Base-by-base conservation (phyloP, 805 yeast species). In the Yamadazyma endophytica region DNA sequence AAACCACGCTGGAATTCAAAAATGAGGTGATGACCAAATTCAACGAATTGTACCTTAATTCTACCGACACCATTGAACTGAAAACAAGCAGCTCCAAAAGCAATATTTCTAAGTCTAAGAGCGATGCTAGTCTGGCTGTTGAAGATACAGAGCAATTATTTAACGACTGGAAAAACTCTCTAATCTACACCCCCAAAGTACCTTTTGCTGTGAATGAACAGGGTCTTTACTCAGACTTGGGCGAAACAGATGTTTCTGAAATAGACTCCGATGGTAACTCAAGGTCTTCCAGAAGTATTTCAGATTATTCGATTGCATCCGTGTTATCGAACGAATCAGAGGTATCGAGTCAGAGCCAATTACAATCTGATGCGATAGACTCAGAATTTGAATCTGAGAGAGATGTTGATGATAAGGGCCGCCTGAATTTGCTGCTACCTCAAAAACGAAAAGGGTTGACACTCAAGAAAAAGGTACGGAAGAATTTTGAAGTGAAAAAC, bases 401-500 rank as follows among this genome's bases (percentile, higher is more conserved):
- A n/a, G n/a, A n/a, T n/a, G n/a, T n/a, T n/a, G n/a, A n/a, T n/a
- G n/a, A n/a, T n/a, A n/a, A n/a, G n/a, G n/a, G n/a, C n/a, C n/a
- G n/a, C n/a, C n/a, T n/a, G n/a, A 24, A 27, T 12, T 9, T 13
- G 21, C 9, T 14, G 17, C 27, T 9, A 4, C 28, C 9, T 12
- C 27, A 7, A 17, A 24, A 16, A 13, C 17, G 18, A 17, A 14
- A 13, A 22, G 7, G 28, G 17, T 27, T 27, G 19, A 26, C 22
- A 4, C 24, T 34, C 26, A 33, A 31, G 19, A 30, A 22, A 13
- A 13, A n/a, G n/a, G n/a, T n/a, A n/a, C n/a, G n/a, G n/a, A n/a
- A n/a, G n/a, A 52, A 50, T 13, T 73, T 69, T 39, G 61, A 63
- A 24, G 47, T 74, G 4, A 46, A 59, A 18, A 55, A 55, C 29